These are phyloP conservation scores for Skeletonema potamos DNA, from an alignment of 108 stramenopile genomes.

Conservation along the genomic window DNA sequence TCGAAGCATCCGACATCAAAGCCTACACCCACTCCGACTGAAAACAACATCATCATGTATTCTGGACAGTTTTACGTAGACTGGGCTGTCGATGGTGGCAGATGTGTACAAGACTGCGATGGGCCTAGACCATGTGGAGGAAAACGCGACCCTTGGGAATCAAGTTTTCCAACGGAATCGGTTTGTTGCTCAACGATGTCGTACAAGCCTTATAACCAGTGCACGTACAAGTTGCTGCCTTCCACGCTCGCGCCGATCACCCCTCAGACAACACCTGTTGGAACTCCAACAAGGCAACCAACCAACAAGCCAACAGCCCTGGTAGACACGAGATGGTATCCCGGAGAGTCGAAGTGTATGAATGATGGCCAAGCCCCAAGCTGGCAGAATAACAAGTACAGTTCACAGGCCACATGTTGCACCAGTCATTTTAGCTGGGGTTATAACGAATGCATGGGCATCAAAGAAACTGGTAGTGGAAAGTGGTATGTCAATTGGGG, in stretches of 20 bases:
- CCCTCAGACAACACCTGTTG: background rate
- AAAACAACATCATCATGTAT: background rate
- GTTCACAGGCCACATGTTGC: conserved; percentile 18
- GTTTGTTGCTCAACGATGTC: conserved; percentile 22
- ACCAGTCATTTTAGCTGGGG: conserved; percentile 36
- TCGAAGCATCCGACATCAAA: background rate
- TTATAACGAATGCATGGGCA: conserved; percentile 23
- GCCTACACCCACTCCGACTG: background rate
- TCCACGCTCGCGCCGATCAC: conserved; percentile 1
- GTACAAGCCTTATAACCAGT: conserved; percentile 20
- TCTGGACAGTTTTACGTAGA: background rate
- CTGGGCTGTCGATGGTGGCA: background rate
- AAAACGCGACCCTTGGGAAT: background rate
- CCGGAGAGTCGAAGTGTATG: background rate
- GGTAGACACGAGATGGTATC: conserved; percentile 27
- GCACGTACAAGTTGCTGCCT: background rate
- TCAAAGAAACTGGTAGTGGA: background rate
- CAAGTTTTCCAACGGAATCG: background rate
- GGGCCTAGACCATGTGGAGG: conserved; percentile 6
- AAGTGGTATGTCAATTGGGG: conserved; percentile 41
- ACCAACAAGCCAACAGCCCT: background rate
- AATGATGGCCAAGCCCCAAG: conserved; percentile 35
- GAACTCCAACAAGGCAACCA: conserved; percentile 1
- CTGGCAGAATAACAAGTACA: conserved; percentile 19
- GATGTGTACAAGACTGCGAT: background rate